phyloP scores from a whole-genome alignment of 352 stramenopile genomes.

The Phytophthora megakarya region DNA sequence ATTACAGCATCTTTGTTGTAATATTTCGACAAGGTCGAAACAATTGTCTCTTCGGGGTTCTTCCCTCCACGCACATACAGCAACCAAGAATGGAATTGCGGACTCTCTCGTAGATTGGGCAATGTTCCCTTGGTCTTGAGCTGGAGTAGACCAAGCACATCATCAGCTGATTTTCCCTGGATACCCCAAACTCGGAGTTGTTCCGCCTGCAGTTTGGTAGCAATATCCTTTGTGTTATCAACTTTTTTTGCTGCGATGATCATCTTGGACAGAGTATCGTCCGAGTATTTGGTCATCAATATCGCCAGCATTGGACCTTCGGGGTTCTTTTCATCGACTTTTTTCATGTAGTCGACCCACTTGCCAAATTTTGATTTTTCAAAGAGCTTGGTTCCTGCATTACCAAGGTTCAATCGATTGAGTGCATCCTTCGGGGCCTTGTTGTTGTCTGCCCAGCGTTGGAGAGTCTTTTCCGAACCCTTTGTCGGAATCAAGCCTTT shows the following conservation, averaged over 20 bases:
- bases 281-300: background rate
- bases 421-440: conserved; percentile 3
- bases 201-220: conserved; percentile 4
- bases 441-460: conserved; percentile 3
- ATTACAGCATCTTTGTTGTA: no score
- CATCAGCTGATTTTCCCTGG: background rate
- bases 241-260: conserved; percentile 1
- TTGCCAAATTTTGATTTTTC: background rate
- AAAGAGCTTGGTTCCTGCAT: background rate
- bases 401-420: background rate
- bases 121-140: background rate
- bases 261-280: conserved; percentile 2
- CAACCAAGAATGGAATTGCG: no score
- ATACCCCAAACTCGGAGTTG: background rate
- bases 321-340: background rate
- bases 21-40: background rate
- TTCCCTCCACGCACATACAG: no score
- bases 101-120: no score
- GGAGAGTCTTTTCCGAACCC: background rate
- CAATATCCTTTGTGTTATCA: background rate
- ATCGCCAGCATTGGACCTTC: background rate
- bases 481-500: background rate
- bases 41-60: background rate
- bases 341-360: conserved; percentile 1
- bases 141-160: background rate